These are phyloP conservation scores for Cyclotella atomus DNA, from an alignment of 108 stramenopile genomes.

Conservation along the genomic window DNA sequence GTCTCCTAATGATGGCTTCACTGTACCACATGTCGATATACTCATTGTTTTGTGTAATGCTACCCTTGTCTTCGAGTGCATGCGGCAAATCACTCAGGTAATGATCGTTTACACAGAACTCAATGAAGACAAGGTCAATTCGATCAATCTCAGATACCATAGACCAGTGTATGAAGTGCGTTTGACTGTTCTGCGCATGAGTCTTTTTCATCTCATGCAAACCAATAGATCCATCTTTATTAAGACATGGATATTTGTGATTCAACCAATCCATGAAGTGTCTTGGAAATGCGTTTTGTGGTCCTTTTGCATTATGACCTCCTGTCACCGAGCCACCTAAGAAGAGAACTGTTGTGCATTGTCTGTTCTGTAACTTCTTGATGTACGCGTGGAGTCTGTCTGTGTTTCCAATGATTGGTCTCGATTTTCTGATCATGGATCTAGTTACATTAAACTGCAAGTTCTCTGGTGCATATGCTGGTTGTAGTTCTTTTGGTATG, in stretches of 20 bases:
- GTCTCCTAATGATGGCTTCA: slow-evolving; percentile 26
- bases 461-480: slow-evolving; percentile 12
- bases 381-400: slow-evolving; percentile 36
- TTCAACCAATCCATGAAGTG: slow-evolving; percentile 49
- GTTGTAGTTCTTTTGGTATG: slow-evolving; percentile 15
- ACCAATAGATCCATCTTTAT: slow-evolving; percentile 13
- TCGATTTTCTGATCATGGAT: slow-evolving; percentile 35
- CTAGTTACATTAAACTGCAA: slow-evolving; percentile 28
- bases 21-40: slow-evolving; percentile 21
- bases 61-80: slow-evolving; percentile 39
- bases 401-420: slow-evolving; percentile 43
- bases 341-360: slow-evolving; percentile 40
- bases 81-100: slow-evolving; percentile 30
- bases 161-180: slow-evolving; percentile 30
- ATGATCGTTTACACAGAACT: slow-evolving; percentile 43
- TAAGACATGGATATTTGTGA: slow-evolving; percentile 16
- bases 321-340: slow-evolving; percentile 41
- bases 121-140: slow-evolving; percentile 38
- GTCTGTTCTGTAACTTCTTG: slow-evolving; percentile 19
- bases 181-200: slow-evolving; percentile 18
- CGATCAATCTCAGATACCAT: slow-evolving; percentile 14
- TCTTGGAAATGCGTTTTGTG: slow-evolving; percentile 24
- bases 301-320: slow-evolving; percentile 31
- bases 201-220: slow-evolving; percentile 21
- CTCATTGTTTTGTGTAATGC: slow-evolving; percentile 5